These are phyloP conservation scores for Piromyces finnis DNA, from an alignment of 192 early-diverging fungal species.

Conservation along the genomic window DNA sequence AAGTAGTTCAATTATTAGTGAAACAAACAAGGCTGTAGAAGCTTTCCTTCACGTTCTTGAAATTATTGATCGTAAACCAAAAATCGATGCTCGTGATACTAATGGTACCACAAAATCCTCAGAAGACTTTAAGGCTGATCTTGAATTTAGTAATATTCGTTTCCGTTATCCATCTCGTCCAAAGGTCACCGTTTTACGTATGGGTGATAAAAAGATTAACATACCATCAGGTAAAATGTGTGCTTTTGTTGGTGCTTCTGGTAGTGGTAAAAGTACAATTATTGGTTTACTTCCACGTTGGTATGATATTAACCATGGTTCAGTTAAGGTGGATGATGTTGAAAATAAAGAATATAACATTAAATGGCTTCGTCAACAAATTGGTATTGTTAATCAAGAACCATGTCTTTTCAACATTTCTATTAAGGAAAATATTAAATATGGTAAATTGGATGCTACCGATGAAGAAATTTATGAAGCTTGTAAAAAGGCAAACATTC, in stretches of 20 bases:
- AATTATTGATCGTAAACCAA: too few relatives aligned
- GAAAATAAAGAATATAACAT: too few relatives aligned
- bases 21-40: too few relatives aligned
- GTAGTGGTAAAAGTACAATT: constrained; percentile 50
- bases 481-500: constrained; percentile 36
- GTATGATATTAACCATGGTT: background rate
- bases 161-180: background rate
- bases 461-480: constrained; percentile 20
- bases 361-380: too few relatives aligned
- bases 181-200: background rate
- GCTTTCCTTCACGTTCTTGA: too few relatives aligned
- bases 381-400: too few relatives aligned
- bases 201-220: too few relatives aligned
- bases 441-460: background rate
- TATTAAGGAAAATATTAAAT: background rate
- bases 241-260: constrained; percentile 30
- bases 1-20: too few relatives aligned
- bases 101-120: too few relatives aligned
- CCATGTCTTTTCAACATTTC: background rate
- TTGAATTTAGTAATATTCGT: background rate
- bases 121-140: background rate
- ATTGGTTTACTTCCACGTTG: constrained; percentile 33
- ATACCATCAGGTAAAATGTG: constrained; percentile 5
- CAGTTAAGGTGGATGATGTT: background rate
- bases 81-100: too few relatives aligned